Conservation (phyloP, 1,284 basidiomycete species). For the Megacollybia platyphylla region DNA sequence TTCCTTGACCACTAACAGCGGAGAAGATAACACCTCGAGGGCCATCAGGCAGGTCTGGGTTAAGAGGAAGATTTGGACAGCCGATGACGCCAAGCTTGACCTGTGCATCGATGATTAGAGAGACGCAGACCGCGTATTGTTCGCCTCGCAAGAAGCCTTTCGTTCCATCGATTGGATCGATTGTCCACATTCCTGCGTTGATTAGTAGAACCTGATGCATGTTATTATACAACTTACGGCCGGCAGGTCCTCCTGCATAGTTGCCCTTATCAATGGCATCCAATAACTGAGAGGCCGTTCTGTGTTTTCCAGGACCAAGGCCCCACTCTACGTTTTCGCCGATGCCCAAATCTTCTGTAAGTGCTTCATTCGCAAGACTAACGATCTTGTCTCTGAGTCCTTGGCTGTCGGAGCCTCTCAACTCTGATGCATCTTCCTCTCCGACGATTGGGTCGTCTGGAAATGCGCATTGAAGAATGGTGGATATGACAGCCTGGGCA, state of each 20-base stretch:
- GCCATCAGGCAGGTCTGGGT: conserved; percentile 42
- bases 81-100: conserved; percentile 90
- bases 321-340: conserved; percentile 52
- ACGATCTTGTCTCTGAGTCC: conserved; percentile 63
- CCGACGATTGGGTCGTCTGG: conserved; percentile 86
- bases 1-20: conserved; percentile 74
- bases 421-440: conserved; percentile 86
- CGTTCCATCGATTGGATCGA: conserved; percentile 88
- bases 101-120: conserved; percentile 75
- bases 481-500: conserved; percentile 82
- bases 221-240: conserved; percentile 23
- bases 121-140: conserved; percentile 95
- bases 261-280: conserved; percentile 82
- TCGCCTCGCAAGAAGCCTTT: conserved; percentile 94
- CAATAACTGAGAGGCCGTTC: conserved; percentile 52
- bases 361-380: conserved; percentile 73
- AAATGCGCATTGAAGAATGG: conserved; percentile 66
- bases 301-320: conserved; percentile 41
- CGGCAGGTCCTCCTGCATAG: conserved; percentile 62
- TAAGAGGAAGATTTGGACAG: conserved; percentile 83
- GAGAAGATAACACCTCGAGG: conserved; percentile 74
- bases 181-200: conserved; percentile 69
- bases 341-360: conserved; percentile 39
- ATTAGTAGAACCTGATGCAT: conserved; percentile 3
- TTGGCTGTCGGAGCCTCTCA: conserved; percentile 42